Percentiles rank a stretch among this genome's conserved stretches.
Evolutionary conservation across 2,329 filamentous ascomycete genomes (phyloP).

Genomic region (Colletotrichum endophyticum): DNA sequence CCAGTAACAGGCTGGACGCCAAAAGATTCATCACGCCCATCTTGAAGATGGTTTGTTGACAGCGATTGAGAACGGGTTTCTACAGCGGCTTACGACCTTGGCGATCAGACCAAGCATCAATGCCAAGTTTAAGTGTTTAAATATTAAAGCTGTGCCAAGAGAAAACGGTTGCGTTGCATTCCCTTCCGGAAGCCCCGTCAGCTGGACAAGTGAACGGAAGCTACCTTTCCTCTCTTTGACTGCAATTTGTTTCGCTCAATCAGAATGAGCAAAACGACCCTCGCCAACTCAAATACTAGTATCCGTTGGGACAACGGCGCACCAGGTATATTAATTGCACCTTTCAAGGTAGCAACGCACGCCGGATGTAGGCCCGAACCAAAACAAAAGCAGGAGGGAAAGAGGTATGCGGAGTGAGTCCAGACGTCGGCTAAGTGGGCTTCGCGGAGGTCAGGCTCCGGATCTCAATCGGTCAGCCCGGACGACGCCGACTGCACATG

Average conservation of each 20-base stretch:
- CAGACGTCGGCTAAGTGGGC: background rate
- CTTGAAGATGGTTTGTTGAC: background rate
- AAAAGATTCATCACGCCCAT: background rate
- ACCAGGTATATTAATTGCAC: background rate
- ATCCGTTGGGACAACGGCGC: background rate
- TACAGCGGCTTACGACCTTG: background rate
- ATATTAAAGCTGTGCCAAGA: background rate
- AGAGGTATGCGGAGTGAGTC: background rate
- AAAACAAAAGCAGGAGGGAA: background rate
- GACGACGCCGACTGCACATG: background rate
- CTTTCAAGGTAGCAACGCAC: background rate
- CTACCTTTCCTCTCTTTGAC: background rate
- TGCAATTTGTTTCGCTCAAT: background rate
- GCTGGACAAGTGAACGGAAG: background rate
- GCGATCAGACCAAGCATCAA: background rate
- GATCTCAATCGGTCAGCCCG: background rate
- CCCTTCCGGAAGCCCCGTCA: background rate
- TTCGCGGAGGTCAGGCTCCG: conserved; percentile 7
- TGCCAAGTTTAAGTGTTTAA: conserved; percentile 10
- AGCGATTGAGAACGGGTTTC: background rate
- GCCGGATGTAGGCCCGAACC: background rate
- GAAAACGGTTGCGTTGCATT: background rate
- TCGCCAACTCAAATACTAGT: background rate
- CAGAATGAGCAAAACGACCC: background rate
- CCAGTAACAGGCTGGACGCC: background rate